Evolutionary conservation across 2,329 filamentous ascomycete genomes (phyloP), one percentile per base, ranked within the genome.

Genomic region (Neonectria neomacrospora): DNA sequence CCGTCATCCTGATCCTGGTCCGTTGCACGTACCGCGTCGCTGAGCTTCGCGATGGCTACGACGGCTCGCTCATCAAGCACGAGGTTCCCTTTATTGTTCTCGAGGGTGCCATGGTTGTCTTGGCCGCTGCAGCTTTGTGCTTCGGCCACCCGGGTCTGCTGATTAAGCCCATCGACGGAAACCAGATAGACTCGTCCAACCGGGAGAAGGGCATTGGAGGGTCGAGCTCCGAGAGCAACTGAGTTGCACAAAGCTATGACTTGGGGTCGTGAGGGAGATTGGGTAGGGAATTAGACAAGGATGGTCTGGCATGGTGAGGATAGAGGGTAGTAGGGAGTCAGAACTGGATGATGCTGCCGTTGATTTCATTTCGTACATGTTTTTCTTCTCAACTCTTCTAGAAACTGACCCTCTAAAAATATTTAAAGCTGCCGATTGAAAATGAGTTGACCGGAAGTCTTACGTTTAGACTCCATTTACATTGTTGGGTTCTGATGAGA

Each of bases 21-120:
- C 82, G 90, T 34, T 90, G 86, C 69, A 81, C 85, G 47, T 91
- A 88, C 75, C 85, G 90, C 62, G 86, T 91, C 28, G 86, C 85
- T 4, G 90, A 92, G 80, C 78, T 92, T 50, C 84, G 82, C 61
- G 83, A 88, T 28, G 90, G 90, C 3, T 92, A 89, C 79, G 50
- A 72, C 20, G 88, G 87, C 1, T 73, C 79, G 1, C 75, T 90
- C 63, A 86, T 90, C 57, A 76, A 74, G 57, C 77, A 88, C 34
- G 79, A 88, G 75, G 68, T 74, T 0, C 75, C 82, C 3, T 88
- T 88, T 63, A 85, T 88, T 64, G 79, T 78, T 1, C 76, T 88
- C 2, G 86, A 88, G 78, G 83, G 83, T 22, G 64, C 73, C 14
- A 59, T 79, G 7, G 76, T 82, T n/a, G 72, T 77, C 11, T 57